These are phyloP conservation scores for Allium cepa DNA, from an alignment of 106 monocot genomes.

Conservation along the genomic window DNA sequence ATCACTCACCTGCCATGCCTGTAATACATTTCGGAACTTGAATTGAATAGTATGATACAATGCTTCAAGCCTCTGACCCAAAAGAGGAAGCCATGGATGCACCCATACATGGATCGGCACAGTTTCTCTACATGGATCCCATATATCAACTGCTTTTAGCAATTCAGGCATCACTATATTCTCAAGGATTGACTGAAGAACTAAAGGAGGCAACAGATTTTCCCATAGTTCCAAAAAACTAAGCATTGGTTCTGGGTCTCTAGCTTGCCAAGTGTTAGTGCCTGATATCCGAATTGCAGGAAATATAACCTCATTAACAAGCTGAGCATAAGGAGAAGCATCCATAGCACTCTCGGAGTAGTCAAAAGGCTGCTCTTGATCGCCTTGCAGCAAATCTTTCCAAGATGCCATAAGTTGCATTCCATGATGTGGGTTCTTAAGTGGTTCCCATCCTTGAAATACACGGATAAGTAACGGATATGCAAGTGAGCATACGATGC, in stretches of 20 bases:
- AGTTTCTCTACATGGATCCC: conserved; percentile 75
- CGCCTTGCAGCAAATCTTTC: conserved; percentile 76
- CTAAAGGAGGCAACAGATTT: conserved; percentile 51
- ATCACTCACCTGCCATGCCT: conserved; percentile 78
- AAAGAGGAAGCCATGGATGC: conserved; percentile 80
- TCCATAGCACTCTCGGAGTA: conserved; percentile 38
- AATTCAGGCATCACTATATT: conserved; percentile 89
- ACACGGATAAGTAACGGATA: conserved; percentile 64
- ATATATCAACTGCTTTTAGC: conserved; percentile 52
- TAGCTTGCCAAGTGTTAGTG: conserved; percentile 80
- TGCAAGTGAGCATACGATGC: conserved; percentile 58
- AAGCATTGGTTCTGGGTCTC: conserved; percentile 93
- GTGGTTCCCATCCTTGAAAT: conserved; percentile 88
- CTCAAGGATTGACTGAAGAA: conserved; percentile 78
- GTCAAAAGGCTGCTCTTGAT: conserved; percentile 54
- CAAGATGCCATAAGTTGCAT: conserved; percentile 56
- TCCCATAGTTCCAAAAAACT: conserved; percentile 82
- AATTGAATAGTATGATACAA: conserved; percentile 66
- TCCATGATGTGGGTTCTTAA: conserved; percentile 69
- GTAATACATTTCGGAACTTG: conserved; percentile 73
- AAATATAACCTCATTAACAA: conserved; percentile 67
- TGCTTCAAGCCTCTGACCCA: conserved; percentile 63
- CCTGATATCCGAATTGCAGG: conserved; percentile 83
- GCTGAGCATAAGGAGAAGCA: conserved; percentile 54
- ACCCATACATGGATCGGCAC: conserved; percentile 87